Percentiles rank a stretch among this genome's conserved stretches.
Conservation (phyloP, 768 basidiomycete genomes). For the Mycena floridula region DNA sequence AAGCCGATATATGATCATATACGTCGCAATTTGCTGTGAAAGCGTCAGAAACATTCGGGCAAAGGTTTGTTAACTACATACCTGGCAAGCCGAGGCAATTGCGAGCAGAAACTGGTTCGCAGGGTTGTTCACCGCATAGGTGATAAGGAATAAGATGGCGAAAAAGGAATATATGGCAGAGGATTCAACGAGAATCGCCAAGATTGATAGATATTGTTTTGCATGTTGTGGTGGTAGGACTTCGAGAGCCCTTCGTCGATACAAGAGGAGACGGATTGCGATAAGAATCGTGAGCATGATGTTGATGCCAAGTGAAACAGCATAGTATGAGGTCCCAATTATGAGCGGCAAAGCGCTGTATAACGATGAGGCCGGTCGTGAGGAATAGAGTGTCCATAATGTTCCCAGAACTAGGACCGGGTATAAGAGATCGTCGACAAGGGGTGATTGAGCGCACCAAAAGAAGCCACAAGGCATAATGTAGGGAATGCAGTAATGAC, state of each 20-base stretch:
- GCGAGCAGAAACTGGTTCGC: slow-evolving; percentile 5
- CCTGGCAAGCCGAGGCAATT: slow-evolving; percentile 2
- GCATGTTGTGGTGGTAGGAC: slow-evolving; percentile 10
- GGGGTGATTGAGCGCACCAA: slow-evolving; percentile 20
- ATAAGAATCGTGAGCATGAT: slow-evolving; percentile 10
- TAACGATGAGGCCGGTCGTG: slow-evolving; percentile 1
- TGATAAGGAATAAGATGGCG: slow-evolving; percentile 12
- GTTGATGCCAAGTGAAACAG: slow-evolving; percentile 9
- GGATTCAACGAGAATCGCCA: slow-evolving; percentile 15
- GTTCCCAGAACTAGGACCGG: slow-evolving; percentile 3
- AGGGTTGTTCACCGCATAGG: slow-evolving; percentile 11
- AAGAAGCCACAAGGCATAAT: slow-evolving; percentile 30
- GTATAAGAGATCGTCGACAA: neutral
- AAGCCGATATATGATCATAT: slow-evolving; percentile 36
- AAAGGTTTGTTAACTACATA: neutral
- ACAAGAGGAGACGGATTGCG: slow-evolving; percentile 5
- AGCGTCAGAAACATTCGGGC: neutral
- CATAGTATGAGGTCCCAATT: slow-evolving; percentile 4
- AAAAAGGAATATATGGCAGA: slow-evolving; percentile 14
- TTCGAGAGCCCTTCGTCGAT: slow-evolving; percentile 4
- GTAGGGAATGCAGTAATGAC: slow-evolving; percentile 28
- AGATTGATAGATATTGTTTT: slow-evolving; percentile 8
- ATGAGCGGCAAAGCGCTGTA: slow-evolving; percentile 2
- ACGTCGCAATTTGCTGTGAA: slow-evolving; percentile 27
- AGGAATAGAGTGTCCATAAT: slow-evolving; percentile 4